Evolutionary conservation across 495 filamentous ascomycete species (phyloP).

Genomic region (Penicillium lividum): DNA sequence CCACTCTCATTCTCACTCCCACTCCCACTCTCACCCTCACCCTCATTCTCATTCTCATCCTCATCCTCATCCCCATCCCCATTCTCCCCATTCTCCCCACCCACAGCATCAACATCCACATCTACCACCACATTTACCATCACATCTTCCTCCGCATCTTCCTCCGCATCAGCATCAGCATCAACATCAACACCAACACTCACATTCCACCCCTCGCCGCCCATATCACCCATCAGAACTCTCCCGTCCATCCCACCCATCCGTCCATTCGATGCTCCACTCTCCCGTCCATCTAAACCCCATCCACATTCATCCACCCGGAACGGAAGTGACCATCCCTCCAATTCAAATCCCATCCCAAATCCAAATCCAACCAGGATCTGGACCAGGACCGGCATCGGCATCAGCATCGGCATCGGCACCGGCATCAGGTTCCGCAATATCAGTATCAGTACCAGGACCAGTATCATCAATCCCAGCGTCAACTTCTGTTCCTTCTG

Average conservation of each 20-base stretch:
- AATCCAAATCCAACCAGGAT: no score
- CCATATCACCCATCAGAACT: conserved; percentile 12
- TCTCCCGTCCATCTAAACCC: background rate
- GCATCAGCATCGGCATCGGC: no score
- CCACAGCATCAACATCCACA: background rate
- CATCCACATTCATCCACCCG: background rate
- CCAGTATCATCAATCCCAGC: background rate
- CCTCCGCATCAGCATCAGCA: no score
- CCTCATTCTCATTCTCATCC: no score
- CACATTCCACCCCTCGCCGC: conserved; percentile 1
- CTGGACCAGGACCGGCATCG: no score
- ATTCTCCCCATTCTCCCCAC: no score
- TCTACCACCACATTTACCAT: background rate
- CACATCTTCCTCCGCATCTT: no score
- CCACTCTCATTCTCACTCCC: background rate
- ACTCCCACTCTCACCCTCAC: background rate
- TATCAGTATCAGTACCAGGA: no score
- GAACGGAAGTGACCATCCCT: background rate
- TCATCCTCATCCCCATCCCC: no score
- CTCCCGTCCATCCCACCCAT: background rate
- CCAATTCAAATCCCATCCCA: background rate
- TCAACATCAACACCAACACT: background rate
- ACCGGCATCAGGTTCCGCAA: no score
- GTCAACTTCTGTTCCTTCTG: background rate
- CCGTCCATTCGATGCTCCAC: conserved; percentile 5